Base-by-base conservation (phyloP, 2,329 filamentous ascomycete species). In the Paradendryphiella salina region DNA sequence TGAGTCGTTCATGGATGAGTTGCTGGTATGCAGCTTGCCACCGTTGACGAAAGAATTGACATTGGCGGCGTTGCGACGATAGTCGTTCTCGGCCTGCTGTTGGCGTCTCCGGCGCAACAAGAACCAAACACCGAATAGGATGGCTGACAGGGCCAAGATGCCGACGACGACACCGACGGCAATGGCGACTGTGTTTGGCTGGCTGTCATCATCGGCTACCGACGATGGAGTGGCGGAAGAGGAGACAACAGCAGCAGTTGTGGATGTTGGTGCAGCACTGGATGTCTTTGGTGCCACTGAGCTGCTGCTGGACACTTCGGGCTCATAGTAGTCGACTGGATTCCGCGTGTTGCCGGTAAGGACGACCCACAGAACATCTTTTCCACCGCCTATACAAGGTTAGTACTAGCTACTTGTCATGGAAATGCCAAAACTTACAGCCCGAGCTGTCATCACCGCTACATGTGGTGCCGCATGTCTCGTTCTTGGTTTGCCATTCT, bases 131-230 rank as follows among this genome's bases (percentile, higher is more conserved):
- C 83, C 91, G 36, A 85, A 90, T 10, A 83, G 77, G 14, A 89
- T 79, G 11, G 80, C 87, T 45, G 79, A 82, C 4, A 91, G 66
- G 1, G 77, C 88, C 2, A 96, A 77, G 1, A 96, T 84, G 51
- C 89, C 91, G 7, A 94, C 88, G 2, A 96, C 92, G 1, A 90
- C 89, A 53, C 93, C 93, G 8, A 86, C 93, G 14, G 88, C 91
- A 60, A 97, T 92, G 40, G 87, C 90, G 32, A 85, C 88, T n/a
- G 85, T 88, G 69, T 87, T 92, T n/a, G 85, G 77, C 35, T 60
- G 58, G 43, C 54, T 51, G 10, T 68, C 59, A 15, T 70, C 68
- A 15, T 18, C 73, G 63, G 29, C 81, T 62, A 33, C 74, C 4
- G 55, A 6, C 8, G 50, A 39, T 14, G 31, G 81, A 62, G 35